Evolutionary conservation across 805 yeast species (phyloP), one percentile per base, ranked within the genome.

Genomic region (Starmerella bacillaris): DNA sequence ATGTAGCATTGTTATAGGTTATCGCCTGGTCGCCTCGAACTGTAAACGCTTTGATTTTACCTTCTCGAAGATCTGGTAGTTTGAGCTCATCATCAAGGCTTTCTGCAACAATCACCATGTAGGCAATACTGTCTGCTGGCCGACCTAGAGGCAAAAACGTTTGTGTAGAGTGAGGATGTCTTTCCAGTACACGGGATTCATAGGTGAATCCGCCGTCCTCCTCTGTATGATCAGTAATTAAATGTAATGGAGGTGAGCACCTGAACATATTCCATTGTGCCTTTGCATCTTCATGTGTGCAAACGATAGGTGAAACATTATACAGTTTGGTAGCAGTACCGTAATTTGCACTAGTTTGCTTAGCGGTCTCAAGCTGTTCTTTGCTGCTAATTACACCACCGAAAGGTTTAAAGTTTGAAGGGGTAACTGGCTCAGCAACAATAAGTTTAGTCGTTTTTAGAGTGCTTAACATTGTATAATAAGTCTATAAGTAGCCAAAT

Each of bases 71-170:
- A 45, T 77, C 78, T 0, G 94, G 94, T 29, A 72, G 53, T 12
- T 21, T n/a, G 9, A 36, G 35, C 3, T 59, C 59, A 45, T 60
- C 55, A 5, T 40, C 32, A 11, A 41, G 48, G 1, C 47, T 34
- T 12, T 50, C 49, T 0, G 94, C 93, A 30, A 80, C 89, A 31
- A 84, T 79, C 6, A 84, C 92, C 44, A 86, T 53, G 47, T 72
- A 86, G 1, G 80, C 75, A 8, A 54, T 48, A 24, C 62, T 60
- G 2, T 55, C 45, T 16, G 60, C 56, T 24, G 53, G 46, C 44
- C 71, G 59, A 4, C 95, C 94, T 78, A 86, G 68, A 4, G 96
- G 95, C n/a, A 79, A 47, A 51, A 84, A 84, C 0, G 94, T 77
- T 55, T 84, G 96, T 0, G 94, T 74, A 11, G 84, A 67, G 50